Conservation (phyloP, 345 rosid genomes). For the Eucalyptus shirleyi region DNA sequence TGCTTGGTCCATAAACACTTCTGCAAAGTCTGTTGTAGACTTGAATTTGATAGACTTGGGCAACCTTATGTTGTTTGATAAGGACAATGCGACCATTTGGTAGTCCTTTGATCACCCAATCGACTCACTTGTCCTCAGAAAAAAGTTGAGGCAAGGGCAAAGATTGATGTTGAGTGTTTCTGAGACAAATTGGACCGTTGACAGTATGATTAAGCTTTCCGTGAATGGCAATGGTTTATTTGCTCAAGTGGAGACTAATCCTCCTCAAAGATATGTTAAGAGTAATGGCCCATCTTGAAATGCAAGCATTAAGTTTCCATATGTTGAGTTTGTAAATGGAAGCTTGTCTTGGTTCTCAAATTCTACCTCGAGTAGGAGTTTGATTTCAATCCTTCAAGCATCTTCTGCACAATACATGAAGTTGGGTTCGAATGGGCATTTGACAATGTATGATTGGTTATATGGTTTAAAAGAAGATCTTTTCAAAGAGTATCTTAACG, state of each 20-base stretch:
- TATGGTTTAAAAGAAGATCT: background rate
- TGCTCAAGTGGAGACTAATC: background rate
- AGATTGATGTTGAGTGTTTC: background rate
- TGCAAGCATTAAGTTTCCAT: background rate
- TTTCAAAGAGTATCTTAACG: accelerated
- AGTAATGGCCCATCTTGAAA: accelerated
- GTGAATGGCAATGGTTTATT: background rate
- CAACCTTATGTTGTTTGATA: background rate
- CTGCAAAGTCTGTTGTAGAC: background rate
- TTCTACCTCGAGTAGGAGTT: background rate
- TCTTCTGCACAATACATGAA: background rate
- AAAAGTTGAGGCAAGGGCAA: background rate
- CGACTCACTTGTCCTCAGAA: background rate
- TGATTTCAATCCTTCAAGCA: background rate
- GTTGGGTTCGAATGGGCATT: conserved; percentile 9
- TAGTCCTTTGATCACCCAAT: conserved; percentile 8
- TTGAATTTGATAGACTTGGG: background rate
- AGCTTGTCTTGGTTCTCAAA: background rate
- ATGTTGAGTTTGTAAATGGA: background rate
- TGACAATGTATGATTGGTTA: background rate
- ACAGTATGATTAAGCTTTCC: background rate
- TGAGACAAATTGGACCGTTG: background rate
- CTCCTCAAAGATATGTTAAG: background rate
- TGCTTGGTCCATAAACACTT: conserved; percentile 3
- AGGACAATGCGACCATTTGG: background rate